Percentiles rank a stretch among this genome's conserved stretches.
Evolutionary conservation across 139 green algal species (phyloP).

Genomic region (Volvox africanus): DNA sequence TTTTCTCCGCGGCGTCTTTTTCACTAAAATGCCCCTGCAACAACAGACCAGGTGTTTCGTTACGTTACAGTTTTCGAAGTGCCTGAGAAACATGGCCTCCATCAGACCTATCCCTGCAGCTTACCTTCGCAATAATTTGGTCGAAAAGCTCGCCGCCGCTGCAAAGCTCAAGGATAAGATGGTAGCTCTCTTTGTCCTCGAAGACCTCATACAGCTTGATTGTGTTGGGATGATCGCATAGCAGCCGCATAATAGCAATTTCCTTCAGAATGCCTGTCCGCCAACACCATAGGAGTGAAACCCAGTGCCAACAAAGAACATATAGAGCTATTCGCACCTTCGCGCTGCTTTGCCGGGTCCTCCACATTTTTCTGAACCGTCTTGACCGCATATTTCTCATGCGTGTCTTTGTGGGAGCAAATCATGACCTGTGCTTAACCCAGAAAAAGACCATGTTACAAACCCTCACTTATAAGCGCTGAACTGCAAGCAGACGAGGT

Average conservation of each 20-base stretch:
- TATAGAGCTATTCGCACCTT: constrained; percentile 50
- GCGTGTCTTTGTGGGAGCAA: constrained; percentile 56
- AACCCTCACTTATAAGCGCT: not conserved
- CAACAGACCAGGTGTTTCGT: not conserved
- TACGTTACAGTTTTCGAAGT: not conserved
- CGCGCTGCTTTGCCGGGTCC: constrained; percentile 66
- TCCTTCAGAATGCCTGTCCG: constrained; percentile 72
- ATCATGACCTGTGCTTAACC: constrained; percentile 42
- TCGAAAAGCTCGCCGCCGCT: constrained; percentile 82
- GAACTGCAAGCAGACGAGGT: not conserved
- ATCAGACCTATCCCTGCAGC: not conserved
- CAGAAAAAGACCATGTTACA: not conserved
- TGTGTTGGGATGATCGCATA: constrained; percentile 72
- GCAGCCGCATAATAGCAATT: constrained; percentile 75
- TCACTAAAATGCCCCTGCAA: constrained; percentile 74
- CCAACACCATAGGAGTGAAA: not conserved
- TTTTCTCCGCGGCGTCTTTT: constrained; percentile 72
- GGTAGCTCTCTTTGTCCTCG: constrained; percentile 66
- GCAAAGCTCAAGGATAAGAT: constrained; percentile 72
- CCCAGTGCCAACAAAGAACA: too few species aligned
- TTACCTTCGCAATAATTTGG: constrained; percentile 76
- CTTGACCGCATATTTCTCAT: constrained; percentile 65
- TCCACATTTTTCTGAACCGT: constrained; percentile 63
- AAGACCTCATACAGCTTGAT: constrained; percentile 68
- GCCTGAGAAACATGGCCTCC: not conserved